phyloP scores from a whole-genome alignment of 2,329 filamentous ascomycete genomes.

The Leptographium galeiforme region DNA sequence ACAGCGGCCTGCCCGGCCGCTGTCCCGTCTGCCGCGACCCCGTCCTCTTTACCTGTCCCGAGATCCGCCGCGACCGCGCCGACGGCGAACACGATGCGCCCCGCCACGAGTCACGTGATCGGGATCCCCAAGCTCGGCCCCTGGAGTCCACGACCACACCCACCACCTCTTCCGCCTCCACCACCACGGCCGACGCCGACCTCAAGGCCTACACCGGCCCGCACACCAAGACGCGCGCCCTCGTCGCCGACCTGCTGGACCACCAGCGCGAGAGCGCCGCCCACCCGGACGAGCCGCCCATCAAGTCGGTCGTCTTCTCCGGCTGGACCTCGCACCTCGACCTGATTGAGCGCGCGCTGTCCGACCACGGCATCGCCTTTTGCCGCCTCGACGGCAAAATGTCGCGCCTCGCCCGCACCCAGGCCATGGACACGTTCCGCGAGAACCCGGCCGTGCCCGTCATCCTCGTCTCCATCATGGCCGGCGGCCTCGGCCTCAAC shows the following conservation, averaged over 20 bases:
- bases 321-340: slow-evolving; percentile 94
- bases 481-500: slow-evolving; percentile 84
- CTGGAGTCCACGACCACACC: too few relatives aligned
- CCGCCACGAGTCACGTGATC: slow-evolving; percentile 21
- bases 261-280: slow-evolving; percentile 49
- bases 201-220: slow-evolving; percentile 64
- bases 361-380: slow-evolving; percentile 51
- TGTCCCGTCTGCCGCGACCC: slow-evolving; percentile 58
- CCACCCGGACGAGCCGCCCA: slow-evolving; percentile 53
- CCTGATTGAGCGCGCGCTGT: slow-evolving; percentile 72
- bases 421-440: slow-evolving; percentile 66
- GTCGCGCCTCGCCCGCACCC: slow-evolving; percentile 58
- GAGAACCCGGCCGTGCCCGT: slow-evolving; percentile 58
- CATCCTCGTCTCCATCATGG: slow-evolving; percentile 83
- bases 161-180: background rate
- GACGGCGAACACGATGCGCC: slow-evolving; percentile 43
- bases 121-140: too few relatives aligned
- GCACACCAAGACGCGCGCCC: slow-evolving; percentile 78
- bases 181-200: slow-evolving; percentile 22
- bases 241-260: slow-evolving; percentile 60
- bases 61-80: slow-evolving; percentile 50
- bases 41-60: slow-evolving; percentile 51
- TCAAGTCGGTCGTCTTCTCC: slow-evolving; percentile 90
- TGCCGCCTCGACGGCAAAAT: slow-evolving; percentile 86
- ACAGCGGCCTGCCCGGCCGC: slow-evolving; percentile 30